These are phyloP conservation scores for Cystobasidium ongulense DNA, from an alignment of 768 basidiomycete genomes.

Conservation along the genomic window DNA sequence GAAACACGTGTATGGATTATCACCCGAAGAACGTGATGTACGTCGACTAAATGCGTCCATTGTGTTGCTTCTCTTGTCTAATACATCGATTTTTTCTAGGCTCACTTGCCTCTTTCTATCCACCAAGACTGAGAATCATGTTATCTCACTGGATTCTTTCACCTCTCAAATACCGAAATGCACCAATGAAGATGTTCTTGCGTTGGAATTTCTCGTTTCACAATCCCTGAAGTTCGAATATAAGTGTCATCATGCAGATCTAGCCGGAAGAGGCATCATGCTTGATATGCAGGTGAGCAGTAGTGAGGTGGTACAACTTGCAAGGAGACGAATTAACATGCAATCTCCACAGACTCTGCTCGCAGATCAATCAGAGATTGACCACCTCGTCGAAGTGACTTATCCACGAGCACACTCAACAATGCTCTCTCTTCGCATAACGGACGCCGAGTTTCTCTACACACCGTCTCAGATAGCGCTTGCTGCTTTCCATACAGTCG, in stretches of 20 bases:
- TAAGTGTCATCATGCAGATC: slow-evolving; percentile 80
- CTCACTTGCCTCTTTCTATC: slow-evolving; percentile 58
- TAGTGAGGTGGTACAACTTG: neutral
- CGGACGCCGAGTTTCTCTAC: slow-evolving; percentile 84
- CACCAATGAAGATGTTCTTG: slow-evolving; percentile 68
- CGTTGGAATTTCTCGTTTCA: slow-evolving; percentile 89
- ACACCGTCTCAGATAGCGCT: slow-evolving; percentile 89
- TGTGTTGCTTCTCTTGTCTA: neutral
- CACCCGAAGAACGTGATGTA: slow-evolving; percentile 98
- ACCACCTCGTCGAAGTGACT: slow-evolving; percentile 38
- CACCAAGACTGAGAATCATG: slow-evolving; percentile 92
- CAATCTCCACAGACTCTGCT: slow-evolving; percentile 14
- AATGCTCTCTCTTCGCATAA: slow-evolving; percentile 71
- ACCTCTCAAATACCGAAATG: slow-evolving; percentile 70
- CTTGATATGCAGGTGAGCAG: slow-evolving; percentile 72
- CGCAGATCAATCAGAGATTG: neutral
- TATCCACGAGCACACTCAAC: slow-evolving; percentile 62
- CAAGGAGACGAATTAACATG: neutral
- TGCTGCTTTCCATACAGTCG: slow-evolving; percentile 62
- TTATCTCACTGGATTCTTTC: slow-evolving; percentile 78
- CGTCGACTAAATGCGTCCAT: slow-evolving; percentile 40
- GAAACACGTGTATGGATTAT: slow-evolving; percentile 99
- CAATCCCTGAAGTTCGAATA: slow-evolving; percentile 93
- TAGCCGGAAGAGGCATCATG: slow-evolving; percentile 79
- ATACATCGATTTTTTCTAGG: neutral